A percentile compares a stretch with the other conserved stretches of the same genome.
phyloP scores from a whole-genome alignment of 768 basidiomycete species.

The Pisolithus sp. region DNA sequence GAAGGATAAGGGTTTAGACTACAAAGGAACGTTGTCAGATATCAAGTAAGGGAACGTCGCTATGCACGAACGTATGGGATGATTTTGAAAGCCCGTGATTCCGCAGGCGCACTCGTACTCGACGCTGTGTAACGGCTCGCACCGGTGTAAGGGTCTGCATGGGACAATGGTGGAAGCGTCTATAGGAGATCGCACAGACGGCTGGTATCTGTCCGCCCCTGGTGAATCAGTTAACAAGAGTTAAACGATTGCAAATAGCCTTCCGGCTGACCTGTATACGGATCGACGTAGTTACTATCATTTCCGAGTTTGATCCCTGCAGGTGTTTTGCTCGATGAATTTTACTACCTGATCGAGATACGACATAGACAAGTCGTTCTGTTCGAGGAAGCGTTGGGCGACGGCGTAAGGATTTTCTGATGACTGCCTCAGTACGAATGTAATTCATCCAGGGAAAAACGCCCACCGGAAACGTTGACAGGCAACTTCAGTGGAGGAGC shows the following conservation, averaged over 20 bases:
- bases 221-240: background rate
- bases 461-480: conserved; percentile 79
- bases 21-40: conserved; percentile 1
- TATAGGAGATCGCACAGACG: conserved; percentile 30
- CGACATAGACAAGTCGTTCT: conserved; percentile 72
- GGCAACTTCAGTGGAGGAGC: conserved; percentile 90
- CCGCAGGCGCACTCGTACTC: conserved; percentile 26
- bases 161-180: conserved; percentile 31
- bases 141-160: conserved; percentile 69
- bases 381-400: conserved; percentile 81
- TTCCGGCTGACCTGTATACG: conserved; percentile 67
- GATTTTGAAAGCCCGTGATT: conserved; percentile 30
- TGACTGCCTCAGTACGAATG: conserved; percentile 1
- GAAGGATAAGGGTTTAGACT: conserved; percentile 70
- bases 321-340: conserved; percentile 93
- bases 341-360: conserved; percentile 87
- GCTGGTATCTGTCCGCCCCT: conserved; percentile 64
- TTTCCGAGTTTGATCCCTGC: conserved; percentile 65
- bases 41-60: background rate
- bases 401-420: conserved; percentile 87
- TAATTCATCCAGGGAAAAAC: background rate
- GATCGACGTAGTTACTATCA: conserved; percentile 68
- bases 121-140: conserved; percentile 50
- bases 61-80: conserved; percentile 45
- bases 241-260: background rate